Evolutionary conservation across 2,329 filamentous ascomycete genomes (phyloP), one percentile per base, ranked within the genome.

Genomic region (Didymella pinodella): DNA sequence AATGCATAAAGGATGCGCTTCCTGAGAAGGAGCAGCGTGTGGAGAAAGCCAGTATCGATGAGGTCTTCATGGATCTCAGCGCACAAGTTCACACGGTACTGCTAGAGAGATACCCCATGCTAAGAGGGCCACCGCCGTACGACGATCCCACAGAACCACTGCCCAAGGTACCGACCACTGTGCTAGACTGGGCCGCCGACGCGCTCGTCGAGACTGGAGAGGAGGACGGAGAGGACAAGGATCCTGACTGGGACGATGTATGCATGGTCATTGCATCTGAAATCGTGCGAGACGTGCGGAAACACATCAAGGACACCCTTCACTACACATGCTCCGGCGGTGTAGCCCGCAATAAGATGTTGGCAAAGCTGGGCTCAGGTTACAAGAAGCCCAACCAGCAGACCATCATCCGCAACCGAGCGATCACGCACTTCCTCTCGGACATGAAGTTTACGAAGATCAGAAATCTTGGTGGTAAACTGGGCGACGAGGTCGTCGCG

Each of bases 221-320:
- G 44, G 88, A 95, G 65, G 83, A 87, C 38, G 81, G 82, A 25
- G 93, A 96, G 76, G 85, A 89, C 20, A 85, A 90, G 66, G 90
- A 96, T 70, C 92, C 92, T 0, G 95, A 99, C 78, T 99, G 95
- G 95, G 94, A 99, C 75, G 95, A 99, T 80, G 85, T 98, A 65
- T 90, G 87, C 16, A 90, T 96, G 74, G 82, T 92, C 29, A 87
- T 97, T 70, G 95, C 91, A 0, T 93, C 93, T 2, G 93, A 97
- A 72, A 95, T 98, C 68, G 88, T 97, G 32, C 86, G 92, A 20
- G 84, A 87, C 59, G 85, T 98, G 18, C 87, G 95, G 49, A 81
- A 82, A 22, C 82, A 85, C 49, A 84, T 99, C 57, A 87, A 84
- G 65, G 84, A 90, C 45, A 83, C 85, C 64, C 80, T 98, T 51